These are phyloP conservation scores for Sporothrix schenckii DNA, from an alignment of 2,329 filamentous ascomycete genomes.

Conservation along the genomic window DNA sequence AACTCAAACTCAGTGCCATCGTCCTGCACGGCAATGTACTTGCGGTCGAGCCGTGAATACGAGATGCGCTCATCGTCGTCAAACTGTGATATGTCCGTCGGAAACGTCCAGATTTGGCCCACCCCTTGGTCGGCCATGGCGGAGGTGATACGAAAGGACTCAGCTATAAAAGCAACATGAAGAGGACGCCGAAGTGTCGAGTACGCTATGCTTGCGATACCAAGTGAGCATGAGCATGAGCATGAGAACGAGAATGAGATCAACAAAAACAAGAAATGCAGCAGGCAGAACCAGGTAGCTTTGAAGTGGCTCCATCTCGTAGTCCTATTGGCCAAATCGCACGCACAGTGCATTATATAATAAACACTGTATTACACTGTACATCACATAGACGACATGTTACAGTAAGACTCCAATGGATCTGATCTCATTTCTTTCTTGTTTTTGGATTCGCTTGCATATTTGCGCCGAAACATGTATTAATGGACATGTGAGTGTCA, in stretches of 20 bases:
- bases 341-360: not conserved
- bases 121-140: slow-evolving; percentile 31
- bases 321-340: slow-evolving; percentile 5
- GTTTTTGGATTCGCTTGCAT: not conserved
- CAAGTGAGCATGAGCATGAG: slow-evolving; percentile 1
- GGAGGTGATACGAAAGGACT: not conserved
- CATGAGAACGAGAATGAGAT: slow-evolving; percentile 14
- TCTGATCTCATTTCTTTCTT: not conserved
- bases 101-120: slow-evolving; percentile 51
- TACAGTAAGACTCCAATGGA: too few relatives aligned
- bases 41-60: slow-evolving; percentile 79
- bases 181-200: not conserved
- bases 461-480: not conserved
- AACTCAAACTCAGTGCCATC: slow-evolving; percentile 86
- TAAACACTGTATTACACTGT: slow-evolving; percentile 21
- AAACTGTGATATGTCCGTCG: slow-evolving; percentile 68
- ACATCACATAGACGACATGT: not conserved
- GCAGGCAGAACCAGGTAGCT: slow-evolving; percentile 19
- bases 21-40: slow-evolving; percentile 81
- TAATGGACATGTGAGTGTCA: not conserved
- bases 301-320: not conserved
- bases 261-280: slow-evolving; percentile 28
- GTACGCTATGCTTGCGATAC: not conserved
- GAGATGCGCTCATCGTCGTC: slow-evolving; percentile 80
- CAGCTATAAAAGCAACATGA: not conserved